Conservation (phyloP, 192 early-diverging fungal species). For the Mortierella alpina region DNA sequence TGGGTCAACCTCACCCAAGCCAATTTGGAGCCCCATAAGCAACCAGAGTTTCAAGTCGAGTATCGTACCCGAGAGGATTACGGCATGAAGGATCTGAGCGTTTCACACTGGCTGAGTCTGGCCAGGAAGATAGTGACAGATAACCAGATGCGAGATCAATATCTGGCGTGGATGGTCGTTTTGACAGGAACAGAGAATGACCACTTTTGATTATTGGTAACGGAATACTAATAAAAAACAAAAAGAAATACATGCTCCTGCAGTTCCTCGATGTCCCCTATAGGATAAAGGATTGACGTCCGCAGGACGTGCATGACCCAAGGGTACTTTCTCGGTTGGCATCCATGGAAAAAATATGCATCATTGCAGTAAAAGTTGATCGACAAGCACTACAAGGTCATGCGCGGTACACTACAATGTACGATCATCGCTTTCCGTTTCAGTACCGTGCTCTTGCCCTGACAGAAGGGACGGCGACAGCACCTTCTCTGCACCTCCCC, state of each 20-base stretch:
- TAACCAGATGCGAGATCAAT: conserved; percentile 3
- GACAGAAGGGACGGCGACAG: no score
- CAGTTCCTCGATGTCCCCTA: not conserved
- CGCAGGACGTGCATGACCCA: no score
- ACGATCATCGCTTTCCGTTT: no score
- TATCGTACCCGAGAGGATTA: conserved; percentile 61
- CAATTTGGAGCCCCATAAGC: conserved; percentile 32
- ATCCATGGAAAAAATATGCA: conserved; percentile 6
- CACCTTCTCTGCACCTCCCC: no score
- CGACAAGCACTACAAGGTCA: no score
- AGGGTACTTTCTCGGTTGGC: no score
- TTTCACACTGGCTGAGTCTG: conserved; percentile 55
- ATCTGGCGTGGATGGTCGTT: conserved; percentile 49
- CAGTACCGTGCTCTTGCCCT: no score
- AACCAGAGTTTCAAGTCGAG: conserved; percentile 57
- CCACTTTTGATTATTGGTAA: not conserved
- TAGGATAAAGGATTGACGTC: no score
- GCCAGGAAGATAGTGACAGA: conserved; percentile 47
- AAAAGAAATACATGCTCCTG: not conserved
- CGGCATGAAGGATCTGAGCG: conserved; percentile 59
- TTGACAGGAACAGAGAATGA: conserved; percentile 44
- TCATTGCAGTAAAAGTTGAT: no score
- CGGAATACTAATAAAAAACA: not conserved
- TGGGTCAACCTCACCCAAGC: conserved; percentile 53
- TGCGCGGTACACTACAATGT: no score